A percentile compares a stretch with the other conserved stretches of the same genome.
Evolutionary conservation across 306 rosid species (phyloP).

Genomic region (Quercus alba): DNA sequence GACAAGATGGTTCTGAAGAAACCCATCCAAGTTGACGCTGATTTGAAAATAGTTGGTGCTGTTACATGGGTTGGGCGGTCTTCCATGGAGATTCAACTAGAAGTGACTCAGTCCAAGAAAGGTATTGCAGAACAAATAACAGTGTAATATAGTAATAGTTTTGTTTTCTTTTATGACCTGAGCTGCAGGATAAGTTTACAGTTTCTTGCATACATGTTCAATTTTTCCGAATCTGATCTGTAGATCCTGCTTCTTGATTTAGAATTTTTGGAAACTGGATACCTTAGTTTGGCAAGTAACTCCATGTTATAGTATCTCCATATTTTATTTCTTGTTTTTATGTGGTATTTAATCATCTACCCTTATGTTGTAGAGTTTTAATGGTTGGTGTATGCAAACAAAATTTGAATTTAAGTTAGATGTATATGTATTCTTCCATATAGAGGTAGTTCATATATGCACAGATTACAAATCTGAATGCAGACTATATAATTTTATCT

Average conservation of each 20-base stretch:
- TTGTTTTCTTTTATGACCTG: constrained; percentile 7
- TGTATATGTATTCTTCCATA: not conserved
- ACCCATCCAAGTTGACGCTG: constrained; percentile 53
- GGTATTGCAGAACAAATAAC: constrained; percentile 24
- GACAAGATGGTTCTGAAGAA: constrained; percentile 73
- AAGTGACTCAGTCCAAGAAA: constrained; percentile 47
- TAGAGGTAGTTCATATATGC: not conserved
- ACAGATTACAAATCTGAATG: not conserved
- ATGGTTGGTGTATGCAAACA: not conserved
- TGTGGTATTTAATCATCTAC: too few species aligned
- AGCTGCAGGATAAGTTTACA: not conserved
- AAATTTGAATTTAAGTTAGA: not conserved
- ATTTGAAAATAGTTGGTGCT: constrained; percentile 62
- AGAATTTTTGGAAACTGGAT: not conserved
- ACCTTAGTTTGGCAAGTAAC: too few species aligned
- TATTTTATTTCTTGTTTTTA: too few species aligned
- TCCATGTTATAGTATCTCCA: too few species aligned
- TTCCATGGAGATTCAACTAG: constrained; percentile 77
- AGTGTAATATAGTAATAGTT: not conserved
- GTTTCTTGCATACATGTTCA: not conserved
- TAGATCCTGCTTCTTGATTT: not conserved
- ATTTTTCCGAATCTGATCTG: not conserved
- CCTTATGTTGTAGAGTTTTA: not conserved
- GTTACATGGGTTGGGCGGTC: constrained; percentile 89
- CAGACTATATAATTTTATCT: too few species aligned